Base-by-base conservation (phyloP, 2,329 filamentous ascomycete genomes). In the Fusarium beomiforme region DNA sequence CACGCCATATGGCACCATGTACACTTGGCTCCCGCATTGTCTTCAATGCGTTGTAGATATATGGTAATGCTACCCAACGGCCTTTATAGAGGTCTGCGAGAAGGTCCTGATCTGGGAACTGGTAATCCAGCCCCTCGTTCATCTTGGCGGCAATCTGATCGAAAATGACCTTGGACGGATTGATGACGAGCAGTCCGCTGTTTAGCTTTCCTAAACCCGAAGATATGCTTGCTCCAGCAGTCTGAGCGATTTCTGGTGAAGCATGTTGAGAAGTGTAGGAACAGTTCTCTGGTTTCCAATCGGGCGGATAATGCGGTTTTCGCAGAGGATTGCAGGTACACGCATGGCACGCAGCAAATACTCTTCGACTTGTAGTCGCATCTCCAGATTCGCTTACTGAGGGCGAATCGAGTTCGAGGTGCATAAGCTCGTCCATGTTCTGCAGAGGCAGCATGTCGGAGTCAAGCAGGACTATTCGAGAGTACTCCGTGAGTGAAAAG, bases 381-480 rank as follows among this genome's bases (percentile, higher is more conserved):
- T 55, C 54, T 12, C 5, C 17, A 13, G 41, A n/a, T 2, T 0
- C 34, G 7, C 39, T 41, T 6, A 36, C 0, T 4, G 21, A 14
- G 0, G 56, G 34, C 3, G 3, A 2, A 3, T 70, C 67, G 2
- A 71, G 51, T 4, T 64, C 29, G 0, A 70, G 23, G 0, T 55
- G 34, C 67, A 70, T 71, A 1, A 70, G 44, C 1, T 70, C 67
- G 23, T 70, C 67, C 62, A 70, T 70, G 8, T 63, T 71, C 8
- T 37, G 62, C 0, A 71, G 37, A 0, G 64, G 62, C 0, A 70
- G 10, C 67, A 70, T 70, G 14, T 70, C 67, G 0, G 67, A 67
- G 17, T 70, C 67, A 0, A 70, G 34, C 0, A 70, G 37, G 2
- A 70, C 67, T 3, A 70, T 63, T 7, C 67, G 34, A 1, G 63